Base-by-base conservation (phyloP, 2,329 filamentous ascomycete genomes). In the Pezicula rhizophila region DNA sequence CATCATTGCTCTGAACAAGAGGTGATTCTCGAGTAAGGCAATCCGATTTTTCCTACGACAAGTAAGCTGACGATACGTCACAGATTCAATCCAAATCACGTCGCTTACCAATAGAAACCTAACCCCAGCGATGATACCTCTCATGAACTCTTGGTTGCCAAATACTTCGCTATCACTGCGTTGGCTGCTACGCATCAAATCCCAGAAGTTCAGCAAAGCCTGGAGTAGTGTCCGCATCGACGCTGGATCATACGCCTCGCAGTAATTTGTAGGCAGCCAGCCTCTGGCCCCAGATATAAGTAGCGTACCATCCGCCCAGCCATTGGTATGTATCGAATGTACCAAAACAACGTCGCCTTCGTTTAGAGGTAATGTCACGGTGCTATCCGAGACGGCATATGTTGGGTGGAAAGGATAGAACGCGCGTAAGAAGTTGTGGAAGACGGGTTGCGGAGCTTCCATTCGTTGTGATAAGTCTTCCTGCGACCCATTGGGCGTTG, bases 211-310 rank as follows among this genome's bases (percentile, higher is more conserved):
- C 12, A 93, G 82, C 52, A 96, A 74, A 1, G 91, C 89, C 59
- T 89, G 90, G 33, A 99, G 74, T 18, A 99, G 75, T 54, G 82
- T 90, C 47, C 84, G 81, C 76, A 97, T 91, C 55, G 90, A 84
- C 18, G 89, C 81, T 41, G 92, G 89, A 57, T 96, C 89, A 66
- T 96, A 99, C 8, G 89, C 79, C 65, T 96, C 91, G 72, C 93
- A 99, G 67, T 97, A 99, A 68, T 99, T 99, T 8, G 93, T 99
- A 2, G 93, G 93, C 52, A 99, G 74, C 93, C 93, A 99, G 54
- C 93, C 93, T 58, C 93, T 80, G 45, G 87, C 86, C 23, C 92
- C 92, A 2, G 90, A 89, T 20, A 85, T 79, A 52, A 99, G 71
- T 37, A 96, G 74, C 1, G 93, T 99, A 45, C 93, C 93, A 66